phyloP scores from a whole-genome alignment of 2,329 filamentous ascomycete genomes.

The Pseudogymnoascus sp. region DNA sequence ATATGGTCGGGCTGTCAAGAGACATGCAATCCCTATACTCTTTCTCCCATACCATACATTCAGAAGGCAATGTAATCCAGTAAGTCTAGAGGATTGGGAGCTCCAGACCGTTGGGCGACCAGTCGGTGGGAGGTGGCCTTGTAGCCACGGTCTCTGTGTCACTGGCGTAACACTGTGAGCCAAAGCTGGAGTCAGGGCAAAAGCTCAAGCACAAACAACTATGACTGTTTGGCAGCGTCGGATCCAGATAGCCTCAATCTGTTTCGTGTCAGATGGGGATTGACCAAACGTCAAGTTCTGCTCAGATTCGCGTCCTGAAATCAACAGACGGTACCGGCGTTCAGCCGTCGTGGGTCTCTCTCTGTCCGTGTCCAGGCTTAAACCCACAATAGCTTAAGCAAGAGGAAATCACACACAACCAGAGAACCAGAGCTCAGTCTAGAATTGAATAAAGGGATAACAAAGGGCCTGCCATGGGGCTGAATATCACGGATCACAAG shows the following conservation, averaged over 20 bases:
- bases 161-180: not conserved
- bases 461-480: conserved; percentile 1
- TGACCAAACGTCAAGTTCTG: conserved; percentile 1
- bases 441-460: not conserved
- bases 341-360: not conserved
- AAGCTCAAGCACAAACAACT: not conserved
- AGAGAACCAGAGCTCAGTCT: not conserved
- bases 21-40: conserved; percentile 2
- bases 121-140: not conserved
- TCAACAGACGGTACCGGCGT: conserved; percentile 3
- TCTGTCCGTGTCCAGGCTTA: not conserved
- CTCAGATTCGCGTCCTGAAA: not conserved
- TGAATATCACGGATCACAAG: not conserved
- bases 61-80: not conserved
- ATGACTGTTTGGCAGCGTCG: not conserved
- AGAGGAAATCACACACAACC: not conserved
- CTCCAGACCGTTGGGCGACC: not conserved
- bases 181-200: not conserved
- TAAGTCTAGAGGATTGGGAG: not conserved
- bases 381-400: conserved; percentile 2
- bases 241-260: not conserved
- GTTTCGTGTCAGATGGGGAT: not conserved
- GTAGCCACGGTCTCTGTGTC: not conserved
- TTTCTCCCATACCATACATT: not conserved
- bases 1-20: not conserved